These are phyloP conservation scores for Jasminum sambac DNA, from an alignment of 257 asterid species.

Conservation along the genomic window DNA sequence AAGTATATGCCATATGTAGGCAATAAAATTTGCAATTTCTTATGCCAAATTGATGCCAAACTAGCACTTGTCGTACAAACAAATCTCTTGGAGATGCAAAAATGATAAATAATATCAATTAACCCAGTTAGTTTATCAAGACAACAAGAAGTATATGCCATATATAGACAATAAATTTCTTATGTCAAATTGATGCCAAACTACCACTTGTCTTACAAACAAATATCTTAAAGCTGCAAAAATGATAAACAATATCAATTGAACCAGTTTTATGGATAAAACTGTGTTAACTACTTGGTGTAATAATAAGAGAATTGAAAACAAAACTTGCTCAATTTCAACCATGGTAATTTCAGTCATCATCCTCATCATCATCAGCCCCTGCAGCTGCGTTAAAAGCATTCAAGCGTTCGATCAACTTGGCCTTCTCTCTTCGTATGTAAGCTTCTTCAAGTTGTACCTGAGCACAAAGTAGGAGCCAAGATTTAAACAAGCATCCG, in stretches of 20 bases:
- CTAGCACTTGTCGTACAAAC: no score
- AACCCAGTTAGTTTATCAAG: no score
- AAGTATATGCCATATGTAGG: neutral
- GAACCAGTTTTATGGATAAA: constrained; percentile 15
- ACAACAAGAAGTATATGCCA: neutral
- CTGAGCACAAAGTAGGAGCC: constrained; percentile 17
- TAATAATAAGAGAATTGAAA: neutral
- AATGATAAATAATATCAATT: no score
- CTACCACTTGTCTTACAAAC: constrained; percentile 13
- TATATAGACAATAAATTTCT: no score
- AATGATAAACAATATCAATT: constrained; percentile 11
- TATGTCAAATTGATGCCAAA: neutral
- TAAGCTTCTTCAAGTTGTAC: constrained; percentile 46
- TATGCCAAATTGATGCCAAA: no score
- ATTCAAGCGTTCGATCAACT: constrained; percentile 42
- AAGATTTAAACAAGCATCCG: neutral
- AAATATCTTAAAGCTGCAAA: constrained; percentile 23
- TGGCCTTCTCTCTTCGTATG: constrained; percentile 44
- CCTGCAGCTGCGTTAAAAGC: constrained; percentile 43
- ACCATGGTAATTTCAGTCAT: constrained; percentile 27
- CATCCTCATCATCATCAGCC: constrained; percentile 35
- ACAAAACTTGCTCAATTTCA: neutral
- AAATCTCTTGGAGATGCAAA: no score
- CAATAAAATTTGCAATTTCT: no score
- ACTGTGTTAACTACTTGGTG: constrained; percentile 4